These are phyloP conservation scores for Aquilaria sinensis DNA, from an alignment of 345 rosid genomes.

Conservation along the genomic window DNA sequence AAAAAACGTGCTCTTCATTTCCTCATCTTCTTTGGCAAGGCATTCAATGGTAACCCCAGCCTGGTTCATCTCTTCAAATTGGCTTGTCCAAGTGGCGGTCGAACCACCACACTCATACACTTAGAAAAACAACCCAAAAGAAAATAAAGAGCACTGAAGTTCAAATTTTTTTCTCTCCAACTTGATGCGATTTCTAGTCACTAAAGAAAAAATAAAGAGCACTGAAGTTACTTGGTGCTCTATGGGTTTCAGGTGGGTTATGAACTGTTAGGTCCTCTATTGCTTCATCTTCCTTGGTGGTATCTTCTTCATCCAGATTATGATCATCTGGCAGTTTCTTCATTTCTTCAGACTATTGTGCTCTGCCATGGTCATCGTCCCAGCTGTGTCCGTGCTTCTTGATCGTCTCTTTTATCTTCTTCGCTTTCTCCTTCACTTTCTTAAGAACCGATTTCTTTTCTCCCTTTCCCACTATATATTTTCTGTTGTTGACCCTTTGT, in stretches of 20 bases:
- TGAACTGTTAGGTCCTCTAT: slow-evolving; percentile 35
- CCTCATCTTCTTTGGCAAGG: slow-evolving; percentile 9
- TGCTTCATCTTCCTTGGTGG: slow-evolving; percentile 37
- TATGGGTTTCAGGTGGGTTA: slow-evolving; percentile 36
- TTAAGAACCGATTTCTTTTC: slow-evolving; percentile 55
- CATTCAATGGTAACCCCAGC: slow-evolving; percentile 16
- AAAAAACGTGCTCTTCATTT: background rate
- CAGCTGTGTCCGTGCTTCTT: slow-evolving; percentile 47
- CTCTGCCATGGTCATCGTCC: slow-evolving; percentile 21
- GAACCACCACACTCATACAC: slow-evolving; percentile 23
- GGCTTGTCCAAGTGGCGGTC: slow-evolving; percentile 13
- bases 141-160: background rate
- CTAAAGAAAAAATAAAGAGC: background rate
- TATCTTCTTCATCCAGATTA: slow-evolving; percentile 54
- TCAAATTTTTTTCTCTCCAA: background rate
- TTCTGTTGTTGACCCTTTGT: no score
- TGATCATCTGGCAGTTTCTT: slow-evolving; percentile 34
- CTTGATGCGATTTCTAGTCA: background rate
- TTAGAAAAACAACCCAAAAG: slow-evolving; percentile 2
- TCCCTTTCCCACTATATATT: slow-evolving; percentile 25
- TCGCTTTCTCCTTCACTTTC: slow-evolving; percentile 78
- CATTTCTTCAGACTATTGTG: background rate
- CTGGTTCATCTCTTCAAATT: slow-evolving; percentile 16
- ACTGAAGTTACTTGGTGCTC: slow-evolving; percentile 34
- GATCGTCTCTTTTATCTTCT: slow-evolving; percentile 65